phyloP scores from a whole-genome alignment of 306 rosid species.

The Trichosanthes truncata region DNA sequence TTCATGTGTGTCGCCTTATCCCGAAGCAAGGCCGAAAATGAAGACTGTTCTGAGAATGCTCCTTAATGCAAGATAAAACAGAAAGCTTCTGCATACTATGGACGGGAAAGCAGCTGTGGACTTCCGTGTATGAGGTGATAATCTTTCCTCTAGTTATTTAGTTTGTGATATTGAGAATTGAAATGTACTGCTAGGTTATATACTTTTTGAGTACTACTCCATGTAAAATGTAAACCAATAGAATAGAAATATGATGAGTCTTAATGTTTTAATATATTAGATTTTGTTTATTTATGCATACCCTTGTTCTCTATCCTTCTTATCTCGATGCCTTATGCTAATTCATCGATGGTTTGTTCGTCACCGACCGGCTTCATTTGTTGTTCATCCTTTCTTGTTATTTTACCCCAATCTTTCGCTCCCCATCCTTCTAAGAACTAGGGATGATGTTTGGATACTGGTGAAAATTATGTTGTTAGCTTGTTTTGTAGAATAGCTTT shows the following conservation, averaged over 20 bases:
- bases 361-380: too few species aligned
- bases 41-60: conserved; percentile 67
- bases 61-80: conserved; percentile 54
- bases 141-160: background rate
- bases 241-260: background rate
- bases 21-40: conserved; percentile 84
- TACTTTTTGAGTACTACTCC: background rate
- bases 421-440: background rate
- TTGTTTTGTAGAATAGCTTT: background rate
- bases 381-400: background rate
- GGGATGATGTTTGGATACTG: background rate
- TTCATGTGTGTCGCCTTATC: conserved; percentile 46
- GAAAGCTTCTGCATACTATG: background rate
- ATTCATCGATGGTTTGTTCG: background rate
- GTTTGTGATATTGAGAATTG: background rate
- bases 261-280: background rate
- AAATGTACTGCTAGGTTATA: background rate
- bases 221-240: background rate
- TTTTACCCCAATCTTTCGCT: background rate
- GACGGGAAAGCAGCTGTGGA: background rate
- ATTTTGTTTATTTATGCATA: background rate
- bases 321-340: too few species aligned
- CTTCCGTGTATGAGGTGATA: background rate
- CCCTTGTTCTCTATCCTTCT: background rate
- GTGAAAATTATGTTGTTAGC: background rate